Conservation (phyloP, 352 stramenopile species). For the Phytophthora palmivora region DNA sequence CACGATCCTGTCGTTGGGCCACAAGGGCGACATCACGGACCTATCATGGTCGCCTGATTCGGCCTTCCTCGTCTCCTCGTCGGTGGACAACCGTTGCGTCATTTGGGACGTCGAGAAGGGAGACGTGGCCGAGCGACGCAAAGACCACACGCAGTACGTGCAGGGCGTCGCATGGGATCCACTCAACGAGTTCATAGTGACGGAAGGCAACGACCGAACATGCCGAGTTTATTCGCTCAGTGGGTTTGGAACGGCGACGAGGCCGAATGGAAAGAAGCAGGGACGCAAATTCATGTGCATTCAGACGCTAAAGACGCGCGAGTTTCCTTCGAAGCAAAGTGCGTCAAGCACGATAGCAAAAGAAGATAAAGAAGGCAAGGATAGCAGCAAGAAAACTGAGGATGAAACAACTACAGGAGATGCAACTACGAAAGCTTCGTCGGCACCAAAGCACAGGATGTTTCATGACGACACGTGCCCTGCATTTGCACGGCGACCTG, state of each 20-base stretch:
- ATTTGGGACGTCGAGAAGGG: slow-evolving; percentile 89
- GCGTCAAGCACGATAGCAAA: slow-evolving; percentile 17
- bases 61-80: slow-evolving; percentile 90
- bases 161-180: slow-evolving; percentile 97
- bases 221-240: slow-evolving; percentile 92
- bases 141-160: slow-evolving; percentile 97
- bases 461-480: slow-evolving; percentile 95
- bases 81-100: slow-evolving; percentile 92
- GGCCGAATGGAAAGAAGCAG: slow-evolving; percentile 68
- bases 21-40: slow-evolving; percentile 93
- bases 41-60: slow-evolving; percentile 93
- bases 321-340: slow-evolving; percentile 42
- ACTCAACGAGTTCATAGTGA: slow-evolving; percentile 94
- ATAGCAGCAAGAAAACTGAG: slow-evolving; percentile 2
- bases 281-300: slow-evolving; percentile 78
- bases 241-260: slow-evolving; percentile 64
- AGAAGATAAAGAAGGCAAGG: slow-evolving; percentile 21
- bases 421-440: slow-evolving; percentile 18
- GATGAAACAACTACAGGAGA: slow-evolving; percentile 6
- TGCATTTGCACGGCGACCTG: slow-evolving; percentile 93
- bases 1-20: slow-evolving; percentile 75
- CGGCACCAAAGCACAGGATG: slow-evolving; percentile 76
- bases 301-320: slow-evolving; percentile 81
- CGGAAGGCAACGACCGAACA: slow-evolving; percentile 94
- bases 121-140: slow-evolving; percentile 81